Percentiles rank a stretch among this genome's conserved stretches.
phyloP scores from a whole-genome alignment of 2,329 filamentous ascomycete genomes.

The Trichoderma afroharzianum region DNA sequence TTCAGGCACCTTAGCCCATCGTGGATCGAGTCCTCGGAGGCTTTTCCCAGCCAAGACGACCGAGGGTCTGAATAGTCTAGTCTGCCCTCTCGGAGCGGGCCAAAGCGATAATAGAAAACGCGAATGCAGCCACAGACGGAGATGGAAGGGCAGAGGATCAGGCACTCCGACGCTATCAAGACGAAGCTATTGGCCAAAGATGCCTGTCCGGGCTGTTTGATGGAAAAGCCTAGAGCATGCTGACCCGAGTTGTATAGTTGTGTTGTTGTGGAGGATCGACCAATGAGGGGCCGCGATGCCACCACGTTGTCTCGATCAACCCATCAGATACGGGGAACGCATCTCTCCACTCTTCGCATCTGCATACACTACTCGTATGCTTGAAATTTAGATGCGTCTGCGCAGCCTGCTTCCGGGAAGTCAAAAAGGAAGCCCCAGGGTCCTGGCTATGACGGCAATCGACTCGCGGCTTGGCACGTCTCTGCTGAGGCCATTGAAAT shows the following conservation, averaged over 20 bases:
- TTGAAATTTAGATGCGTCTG: conserved; percentile 10
- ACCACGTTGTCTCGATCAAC: conserved; percentile 12
- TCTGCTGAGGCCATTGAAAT: background rate
- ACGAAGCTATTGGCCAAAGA: conserved; percentile 10
- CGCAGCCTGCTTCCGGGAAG: background rate
- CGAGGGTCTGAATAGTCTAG: background rate
- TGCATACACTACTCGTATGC: no score
- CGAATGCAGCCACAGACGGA: conserved; percentile 14
- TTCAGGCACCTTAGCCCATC: conserved; percentile 3
- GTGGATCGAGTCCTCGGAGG: conserved; percentile 5
- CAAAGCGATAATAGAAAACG: conserved; percentile 5
- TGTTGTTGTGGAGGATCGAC: conserved; percentile 4
- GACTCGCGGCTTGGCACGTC: background rate
- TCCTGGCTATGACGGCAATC: background rate
- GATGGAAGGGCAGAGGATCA: conserved; percentile 13
- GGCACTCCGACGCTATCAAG: background rate
- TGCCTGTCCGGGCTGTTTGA: background rate
- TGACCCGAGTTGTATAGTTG: background rate
- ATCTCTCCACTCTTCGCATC: conserved; percentile 1
- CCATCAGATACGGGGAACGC: conserved; percentile 5
- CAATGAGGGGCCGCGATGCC: conserved; percentile 7
- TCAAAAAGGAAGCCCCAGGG: background rate
- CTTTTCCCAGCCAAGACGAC: conserved; percentile 15
- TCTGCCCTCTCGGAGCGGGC: background rate
- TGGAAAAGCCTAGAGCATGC: conserved; percentile 2